These are phyloP conservation scores for Kwoniella europaea DNA, from an alignment of 768 basidiomycete genomes.

Conservation along the genomic window DNA sequence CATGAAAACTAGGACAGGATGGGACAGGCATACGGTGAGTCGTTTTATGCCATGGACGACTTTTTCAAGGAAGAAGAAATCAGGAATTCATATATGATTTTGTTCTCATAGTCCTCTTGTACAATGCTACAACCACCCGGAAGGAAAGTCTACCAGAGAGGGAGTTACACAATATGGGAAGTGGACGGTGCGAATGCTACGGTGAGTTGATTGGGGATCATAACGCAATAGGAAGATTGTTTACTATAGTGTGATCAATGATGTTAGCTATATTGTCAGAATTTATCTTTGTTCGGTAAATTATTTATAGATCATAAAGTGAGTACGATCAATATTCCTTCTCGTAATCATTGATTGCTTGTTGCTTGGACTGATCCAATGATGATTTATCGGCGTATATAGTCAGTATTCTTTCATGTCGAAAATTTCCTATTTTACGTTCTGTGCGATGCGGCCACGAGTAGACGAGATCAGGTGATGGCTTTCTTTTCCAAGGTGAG, in stretches of 20 bases:
- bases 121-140: conserved; percentile 70
- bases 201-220: conserved; percentile 60
- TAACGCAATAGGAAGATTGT: neutral
- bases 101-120: conserved; percentile 6
- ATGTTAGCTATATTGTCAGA: conserved; percentile 89
- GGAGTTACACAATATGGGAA: conserved; percentile 90
- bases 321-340: conserved; percentile 25
- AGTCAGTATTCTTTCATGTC: conserved; percentile 57
- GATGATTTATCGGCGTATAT: neutral
- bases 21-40: conserved; percentile 70
- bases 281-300: conserved; percentile 92
- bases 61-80: neutral
- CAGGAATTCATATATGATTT: no score
- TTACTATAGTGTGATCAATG: neutral
- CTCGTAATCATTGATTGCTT: conserved; percentile 8
- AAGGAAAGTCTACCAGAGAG: conserved; percentile 83
- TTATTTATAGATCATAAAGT: conserved; percentile 99
- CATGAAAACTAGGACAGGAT: conserved; percentile 73
- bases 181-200: conserved; percentile 87
- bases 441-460: conserved; percentile 75
- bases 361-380: neutral
- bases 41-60: neutral
- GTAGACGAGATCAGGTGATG: conserved; percentile 78
- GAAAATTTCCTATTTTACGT: conserved; percentile 81
- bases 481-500: conserved; percentile 73